Evolutionary conservation across 2,329 filamentous ascomycete genomes (phyloP).

Genomic region (Graphiopsis chlorocephala): DNA sequence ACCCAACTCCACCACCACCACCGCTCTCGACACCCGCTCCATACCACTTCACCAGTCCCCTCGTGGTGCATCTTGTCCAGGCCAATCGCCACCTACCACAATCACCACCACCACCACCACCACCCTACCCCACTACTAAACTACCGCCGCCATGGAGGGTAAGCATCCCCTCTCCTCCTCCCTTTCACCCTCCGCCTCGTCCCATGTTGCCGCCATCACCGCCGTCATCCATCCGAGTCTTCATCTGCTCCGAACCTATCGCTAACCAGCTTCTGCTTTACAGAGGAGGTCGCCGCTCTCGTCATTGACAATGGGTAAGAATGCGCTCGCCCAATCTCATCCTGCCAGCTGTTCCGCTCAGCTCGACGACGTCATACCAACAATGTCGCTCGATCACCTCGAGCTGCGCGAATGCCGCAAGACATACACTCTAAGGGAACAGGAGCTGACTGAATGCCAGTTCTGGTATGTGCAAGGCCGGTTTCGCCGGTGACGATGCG

Average conservation of each 20-base stretch:
- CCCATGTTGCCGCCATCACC: constrained; percentile 1
- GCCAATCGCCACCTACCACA: not conserved
- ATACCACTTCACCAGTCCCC: not conserved
- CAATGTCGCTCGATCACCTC: constrained; percentile 17
- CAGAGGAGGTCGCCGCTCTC: constrained; percentile 99
- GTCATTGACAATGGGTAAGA: constrained; percentile 99
- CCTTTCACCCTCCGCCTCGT: constrained; percentile 10
- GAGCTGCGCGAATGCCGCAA: constrained; percentile 15
- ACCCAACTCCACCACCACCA: constrained; percentile 8
- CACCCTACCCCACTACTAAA: constrained; percentile 8
- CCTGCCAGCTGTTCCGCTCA: constrained; percentile 39
- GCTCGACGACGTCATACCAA: constrained; percentile 34
- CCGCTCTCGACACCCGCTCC: not conserved
- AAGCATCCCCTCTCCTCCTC: constrained; percentile 19
- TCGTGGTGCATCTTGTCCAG: not conserved
- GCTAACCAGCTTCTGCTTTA: constrained; percentile 23
- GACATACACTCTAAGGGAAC: constrained; percentile 14
- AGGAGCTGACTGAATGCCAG: constrained; percentile 50
- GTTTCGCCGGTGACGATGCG: constrained; percentile 99
- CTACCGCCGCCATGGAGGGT: constrained; percentile 29
- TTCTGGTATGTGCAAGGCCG: constrained; percentile 99
- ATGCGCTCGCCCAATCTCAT: constrained; percentile 19
- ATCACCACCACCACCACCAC: not conserved
- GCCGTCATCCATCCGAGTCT: not conserved
- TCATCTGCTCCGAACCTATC: not conserved